Percentiles rank a stretch among this genome's conserved stretches.
Conservation (phyloP, 805 yeast species). For the Yarrowia keelungensis region DNA sequence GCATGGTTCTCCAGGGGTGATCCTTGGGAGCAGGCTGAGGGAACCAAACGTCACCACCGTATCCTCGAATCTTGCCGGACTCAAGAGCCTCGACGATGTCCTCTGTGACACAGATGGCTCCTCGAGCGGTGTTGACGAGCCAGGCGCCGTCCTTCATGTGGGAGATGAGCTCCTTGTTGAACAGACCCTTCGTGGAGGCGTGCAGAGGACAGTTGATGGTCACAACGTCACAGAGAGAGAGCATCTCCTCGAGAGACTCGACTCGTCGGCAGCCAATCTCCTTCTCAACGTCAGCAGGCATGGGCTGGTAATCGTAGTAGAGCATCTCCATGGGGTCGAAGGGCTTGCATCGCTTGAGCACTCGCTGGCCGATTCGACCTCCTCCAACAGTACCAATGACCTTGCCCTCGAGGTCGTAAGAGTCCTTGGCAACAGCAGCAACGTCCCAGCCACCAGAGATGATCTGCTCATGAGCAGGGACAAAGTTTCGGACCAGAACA, state of each 20-base stretch:
- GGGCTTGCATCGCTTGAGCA: constrained; percentile 71
- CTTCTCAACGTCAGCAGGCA: constrained; percentile 52
- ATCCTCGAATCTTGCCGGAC: constrained; percentile 58
- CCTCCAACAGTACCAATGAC: constrained; percentile 82
- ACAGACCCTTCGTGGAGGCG: constrained; percentile 58
- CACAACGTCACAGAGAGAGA: constrained; percentile 58
- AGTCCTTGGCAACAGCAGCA: constrained; percentile 75
- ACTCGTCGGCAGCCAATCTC: constrained; percentile 41
- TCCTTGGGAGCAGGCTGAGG: constrained; percentile 82
- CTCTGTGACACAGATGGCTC: constrained; percentile 55
- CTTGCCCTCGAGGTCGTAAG: constrained; percentile 77
- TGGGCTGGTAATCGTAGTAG: constrained; percentile 76
- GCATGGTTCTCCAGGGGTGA: constrained; percentile 79
- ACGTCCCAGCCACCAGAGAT: constrained; percentile 72
- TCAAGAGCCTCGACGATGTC: constrained; percentile 57
- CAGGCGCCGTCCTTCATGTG: constrained; percentile 4
- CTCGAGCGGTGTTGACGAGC: constrained; percentile 8
- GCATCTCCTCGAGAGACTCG: constrained; percentile 53
- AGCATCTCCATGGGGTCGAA: constrained; percentile 76
- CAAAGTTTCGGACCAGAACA: constrained; percentile 74
- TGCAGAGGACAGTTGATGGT: constrained; percentile 61
- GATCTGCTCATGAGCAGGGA: constrained; percentile 77
- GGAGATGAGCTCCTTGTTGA: constrained; percentile 52
- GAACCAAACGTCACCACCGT: constrained; percentile 71
- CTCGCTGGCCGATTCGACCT: constrained; percentile 81